phyloP scores from a whole-genome alignment of 768 basidiomycete species.

The Amanita pallidorosea region DNA sequence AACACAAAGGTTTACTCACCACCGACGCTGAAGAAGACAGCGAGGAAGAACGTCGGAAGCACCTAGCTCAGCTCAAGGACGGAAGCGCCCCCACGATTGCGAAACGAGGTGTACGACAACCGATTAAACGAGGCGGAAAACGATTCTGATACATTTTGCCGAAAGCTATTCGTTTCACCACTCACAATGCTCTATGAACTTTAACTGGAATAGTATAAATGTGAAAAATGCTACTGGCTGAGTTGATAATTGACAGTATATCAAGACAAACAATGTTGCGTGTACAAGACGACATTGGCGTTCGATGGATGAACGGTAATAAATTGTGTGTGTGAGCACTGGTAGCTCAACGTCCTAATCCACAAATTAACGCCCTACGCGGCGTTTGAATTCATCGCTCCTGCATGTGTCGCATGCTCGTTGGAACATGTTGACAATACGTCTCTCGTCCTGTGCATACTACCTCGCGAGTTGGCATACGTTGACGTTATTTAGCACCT shows the following conservation, averaged over 20 bases:
- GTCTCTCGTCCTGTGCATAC: slow-evolving; percentile 35
- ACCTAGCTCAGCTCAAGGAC: slow-evolving; percentile 12
- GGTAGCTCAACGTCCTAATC: neutral
- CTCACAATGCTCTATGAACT: neutral
- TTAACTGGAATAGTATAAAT: neutral
- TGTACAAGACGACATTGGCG: too few relatives aligned
- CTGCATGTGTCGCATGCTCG: slow-evolving; percentile 50
- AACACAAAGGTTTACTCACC: slow-evolving; percentile 23
- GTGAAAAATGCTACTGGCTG: neutral
- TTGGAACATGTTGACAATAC: slow-evolving; percentile 58
- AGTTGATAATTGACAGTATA: too few relatives aligned
- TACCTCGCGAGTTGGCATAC: slow-evolving; percentile 10
- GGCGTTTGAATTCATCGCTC: slow-evolving; percentile 18
- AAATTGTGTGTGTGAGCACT: neutral
- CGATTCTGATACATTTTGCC: slow-evolving; percentile 39
- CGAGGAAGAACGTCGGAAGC: slow-evolving; percentile 38
- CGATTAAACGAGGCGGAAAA: slow-evolving; percentile 66
- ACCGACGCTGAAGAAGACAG: slow-evolving; percentile 42
- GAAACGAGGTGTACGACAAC: slow-evolving; percentile 54
- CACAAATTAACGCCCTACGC: neutral
- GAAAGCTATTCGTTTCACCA: neutral
- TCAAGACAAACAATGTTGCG: neutral
- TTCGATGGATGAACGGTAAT: too few relatives aligned
- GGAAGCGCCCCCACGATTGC: slow-evolving; percentile 18
- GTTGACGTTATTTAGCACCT: neutral